Percentiles rank a stretch among this genome's conserved stretches.
Evolutionary conservation across 2,329 filamentous ascomycete genomes (phyloP).

Genomic region (Paraconiothyrium brasiliense): DNA sequence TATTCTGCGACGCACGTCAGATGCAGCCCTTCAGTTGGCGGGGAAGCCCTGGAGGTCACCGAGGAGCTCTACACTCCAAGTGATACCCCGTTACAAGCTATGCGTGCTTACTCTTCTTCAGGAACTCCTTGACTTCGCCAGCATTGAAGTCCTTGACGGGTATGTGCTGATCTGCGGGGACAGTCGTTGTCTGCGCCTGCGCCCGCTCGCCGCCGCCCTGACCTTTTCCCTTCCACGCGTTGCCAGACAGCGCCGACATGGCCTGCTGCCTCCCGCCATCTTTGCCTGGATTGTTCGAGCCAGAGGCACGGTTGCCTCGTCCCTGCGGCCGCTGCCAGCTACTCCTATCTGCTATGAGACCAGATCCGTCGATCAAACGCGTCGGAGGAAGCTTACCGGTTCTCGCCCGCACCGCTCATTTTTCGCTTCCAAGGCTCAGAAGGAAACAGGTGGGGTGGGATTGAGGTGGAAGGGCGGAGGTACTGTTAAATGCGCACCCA

Average conservation of each 20-base stretch:
- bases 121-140: conserved; percentile 53
- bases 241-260: conserved; percentile 41
- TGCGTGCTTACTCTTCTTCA: conserved; percentile 51
- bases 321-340: conserved; percentile 48
- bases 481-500: conserved; percentile 31
- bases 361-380: background rate
- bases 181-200: conserved; percentile 28
- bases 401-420: conserved; percentile 52
- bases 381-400: conserved; percentile 38
- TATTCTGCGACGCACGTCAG: conserved; percentile 38
- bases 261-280: conserved; percentile 46
- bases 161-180: conserved; percentile 40
- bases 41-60: conserved; percentile 5
- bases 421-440: conserved; percentile 26
- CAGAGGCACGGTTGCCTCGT: conserved; percentile 44
- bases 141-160: conserved; percentile 56
- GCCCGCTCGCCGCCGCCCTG: conserved; percentile 28
- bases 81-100: background rate
- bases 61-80: background rate
- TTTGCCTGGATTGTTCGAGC: conserved; percentile 45
- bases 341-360: conserved; percentile 28
- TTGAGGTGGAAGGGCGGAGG: conserved; percentile 37
- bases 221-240: conserved; percentile 50
- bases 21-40: conserved; percentile 13
- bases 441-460: conserved; percentile 36